A percentile compares a stretch with the other conserved stretches of the same genome.
Evolutionary conservation across 1,284 basidiomycete species (phyloP).

Genomic region (Baeospora myosura): DNA sequence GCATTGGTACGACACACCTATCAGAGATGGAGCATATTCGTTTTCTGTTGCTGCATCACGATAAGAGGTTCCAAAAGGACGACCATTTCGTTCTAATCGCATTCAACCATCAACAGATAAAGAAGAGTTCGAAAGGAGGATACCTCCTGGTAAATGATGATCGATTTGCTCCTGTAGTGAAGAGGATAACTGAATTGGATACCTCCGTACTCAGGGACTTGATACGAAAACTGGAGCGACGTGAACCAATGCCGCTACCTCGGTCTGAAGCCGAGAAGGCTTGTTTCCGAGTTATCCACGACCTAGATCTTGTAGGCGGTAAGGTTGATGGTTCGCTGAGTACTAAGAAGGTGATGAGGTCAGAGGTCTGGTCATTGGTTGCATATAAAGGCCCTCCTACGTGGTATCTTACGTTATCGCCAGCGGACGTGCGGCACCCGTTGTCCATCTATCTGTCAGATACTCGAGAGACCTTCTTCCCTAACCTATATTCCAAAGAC

Average conservation of each 20-base stretch:
- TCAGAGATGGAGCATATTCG: constrained; percentile 17
- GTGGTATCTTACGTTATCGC: constrained; percentile 13
- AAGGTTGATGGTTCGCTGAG: constrained; percentile 8
- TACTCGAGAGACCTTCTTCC: constrained; percentile 1
- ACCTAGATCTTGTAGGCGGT: constrained; percentile 8
- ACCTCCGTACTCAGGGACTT: not conserved
- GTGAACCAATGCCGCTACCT: not conserved
- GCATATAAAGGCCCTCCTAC: constrained; percentile 4
- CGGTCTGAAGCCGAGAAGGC: not conserved
- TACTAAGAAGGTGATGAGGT: constrained; percentile 1
- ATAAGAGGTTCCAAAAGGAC: constrained; percentile 32
- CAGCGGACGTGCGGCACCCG: constrained; percentile 3
- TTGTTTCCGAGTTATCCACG: constrained; percentile 2
- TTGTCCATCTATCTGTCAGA: constrained; percentile 3
- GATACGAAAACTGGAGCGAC: not conserved
- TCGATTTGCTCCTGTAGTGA: constrained; percentile 9
- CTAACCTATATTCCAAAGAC: constrained; percentile 4
- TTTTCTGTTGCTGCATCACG: constrained; percentile 27
- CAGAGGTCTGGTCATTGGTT: constrained; percentile 10
- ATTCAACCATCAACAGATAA: constrained; percentile 34
- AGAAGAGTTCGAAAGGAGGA: constrained; percentile 17
- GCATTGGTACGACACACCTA: constrained; percentile 9
- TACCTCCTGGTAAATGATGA: constrained; percentile 21
- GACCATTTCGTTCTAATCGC: constrained; percentile 27
- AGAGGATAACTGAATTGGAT: not conserved